Evolutionary conservation across 2,329 filamentous ascomycete genomes (phyloP).

Genomic region (Fusarium buxicola): DNA sequence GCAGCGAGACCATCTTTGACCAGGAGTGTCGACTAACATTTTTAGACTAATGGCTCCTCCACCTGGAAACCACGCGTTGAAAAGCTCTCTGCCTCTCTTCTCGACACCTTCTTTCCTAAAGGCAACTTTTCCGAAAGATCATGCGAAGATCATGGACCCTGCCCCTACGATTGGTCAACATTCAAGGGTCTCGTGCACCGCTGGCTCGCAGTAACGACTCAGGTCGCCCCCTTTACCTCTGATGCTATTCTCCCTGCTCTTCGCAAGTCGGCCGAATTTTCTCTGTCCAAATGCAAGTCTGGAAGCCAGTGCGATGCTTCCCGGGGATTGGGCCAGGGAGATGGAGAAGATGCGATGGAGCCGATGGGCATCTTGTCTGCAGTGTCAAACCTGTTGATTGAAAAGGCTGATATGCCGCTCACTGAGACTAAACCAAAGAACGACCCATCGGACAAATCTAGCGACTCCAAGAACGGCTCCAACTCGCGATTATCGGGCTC

Average conservation of each 20-base stretch:
- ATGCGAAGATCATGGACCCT: slow-evolving; percentile 69
- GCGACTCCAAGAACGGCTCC: too few relatives aligned
- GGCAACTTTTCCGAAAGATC: slow-evolving; percentile 72
- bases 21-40: slow-evolving; percentile 23
- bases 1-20: slow-evolving; percentile 52
- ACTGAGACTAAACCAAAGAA: too few relatives aligned
- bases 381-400: not conserved
- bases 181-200: slow-evolving; percentile 77
- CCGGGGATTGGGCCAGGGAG: not conserved
- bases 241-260: slow-evolving; percentile 68
- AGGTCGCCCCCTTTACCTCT: slow-evolving; percentile 69
- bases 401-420: too few relatives aligned
- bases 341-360: not conserved
- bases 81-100: slow-evolving; percentile 62
- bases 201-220: slow-evolving; percentile 70
- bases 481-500: too few relatives aligned
- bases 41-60: not conserved
- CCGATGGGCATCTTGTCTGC: not conserved
- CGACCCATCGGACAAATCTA: too few relatives aligned
- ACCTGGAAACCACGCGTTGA: slow-evolving; percentile 67
- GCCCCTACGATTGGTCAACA: slow-evolving; percentile 76
- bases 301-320: not conserved
- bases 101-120: slow-evolving; percentile 61
- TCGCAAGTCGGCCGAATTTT: slow-evolving; percentile 54
- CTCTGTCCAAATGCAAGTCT: not conserved